Evolutionary conservation across 257 asterid species (phyloP).

Genomic region (Cinchona pubescens): DNA sequence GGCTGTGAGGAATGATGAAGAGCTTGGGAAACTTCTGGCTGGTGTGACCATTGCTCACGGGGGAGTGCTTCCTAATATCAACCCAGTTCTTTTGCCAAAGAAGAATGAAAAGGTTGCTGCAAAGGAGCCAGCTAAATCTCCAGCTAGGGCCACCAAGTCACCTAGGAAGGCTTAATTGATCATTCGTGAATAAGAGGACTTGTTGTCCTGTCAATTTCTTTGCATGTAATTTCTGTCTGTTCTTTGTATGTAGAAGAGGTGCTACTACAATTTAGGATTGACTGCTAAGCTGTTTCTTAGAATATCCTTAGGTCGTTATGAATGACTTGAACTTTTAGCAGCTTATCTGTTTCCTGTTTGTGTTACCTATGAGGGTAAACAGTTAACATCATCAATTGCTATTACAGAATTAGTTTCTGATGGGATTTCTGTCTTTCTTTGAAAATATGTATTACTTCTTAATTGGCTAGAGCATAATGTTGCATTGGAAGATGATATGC

Average conservation of each 20-base stretch:
- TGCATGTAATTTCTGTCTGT: neutral
- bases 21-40: slow-evolving; percentile 59
- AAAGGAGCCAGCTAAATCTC: slow-evolving; percentile 41
- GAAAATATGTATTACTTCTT: too few relatives aligned
- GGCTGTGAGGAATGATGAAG: slow-evolving; percentile 76
- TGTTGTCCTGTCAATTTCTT: neutral
- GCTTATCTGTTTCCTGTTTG: neutral
- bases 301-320: neutral
- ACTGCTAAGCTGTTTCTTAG: neutral
- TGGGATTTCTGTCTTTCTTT: too few relatives aligned
- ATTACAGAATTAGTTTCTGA: too few relatives aligned
- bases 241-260: neutral
- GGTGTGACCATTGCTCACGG: slow-evolving; percentile 80
- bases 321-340: neutral
- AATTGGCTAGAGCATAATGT: too few relatives aligned
- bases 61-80: slow-evolving; percentile 70
- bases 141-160: slow-evolving; percentile 28
- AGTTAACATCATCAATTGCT: too few relatives aligned
- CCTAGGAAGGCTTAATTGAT: slow-evolving; percentile 35
- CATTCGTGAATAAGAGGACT: neutral
- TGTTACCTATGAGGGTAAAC: neutral
- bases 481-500: too few relatives aligned
- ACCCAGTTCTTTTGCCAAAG: slow-evolving; percentile 66
- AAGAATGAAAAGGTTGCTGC: slow-evolving; percentile 36
- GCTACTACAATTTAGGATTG: neutral